Conservation (phyloP, 371 early-diverging fungal genomes). For the Mortierella sp. region DNA sequence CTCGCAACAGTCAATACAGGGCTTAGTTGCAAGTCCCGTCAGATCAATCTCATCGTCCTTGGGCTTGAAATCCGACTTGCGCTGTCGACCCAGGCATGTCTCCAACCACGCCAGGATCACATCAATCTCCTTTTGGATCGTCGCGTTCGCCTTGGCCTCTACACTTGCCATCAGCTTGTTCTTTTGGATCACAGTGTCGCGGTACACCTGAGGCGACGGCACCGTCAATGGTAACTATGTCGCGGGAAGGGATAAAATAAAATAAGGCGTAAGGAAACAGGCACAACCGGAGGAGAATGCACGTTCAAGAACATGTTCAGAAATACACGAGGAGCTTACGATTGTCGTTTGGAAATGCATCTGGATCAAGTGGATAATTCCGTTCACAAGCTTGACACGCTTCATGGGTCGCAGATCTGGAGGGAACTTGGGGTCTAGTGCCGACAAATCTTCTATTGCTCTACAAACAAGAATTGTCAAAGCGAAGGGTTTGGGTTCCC, state of each 20-base stretch:
- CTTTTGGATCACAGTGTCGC: conserved; percentile 87
- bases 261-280: background rate
- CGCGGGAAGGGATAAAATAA: background rate
- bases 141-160: conserved; percentile 82
- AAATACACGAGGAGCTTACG: conserved; percentile 63
- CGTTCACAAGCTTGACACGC: conserved; percentile 78
- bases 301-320: background rate
- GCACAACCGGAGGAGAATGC: background rate
- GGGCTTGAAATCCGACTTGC: conserved; percentile 83
- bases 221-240: conserved; percentile 81
- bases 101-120: conserved; percentile 73
- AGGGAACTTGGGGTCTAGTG: conserved; percentile 71
- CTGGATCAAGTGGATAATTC: conserved; percentile 87
- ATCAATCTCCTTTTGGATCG: conserved; percentile 86
- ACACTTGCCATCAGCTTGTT: conserved; percentile 88
- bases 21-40: conserved; percentile 79
- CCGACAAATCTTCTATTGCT: conserved; percentile 80
- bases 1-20: conserved; percentile 81
- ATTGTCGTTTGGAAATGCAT: conserved; percentile 91
- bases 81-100: conserved; percentile 75
- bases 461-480: conserved; percentile 56
- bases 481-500: background rate
- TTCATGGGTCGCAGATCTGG: conserved; percentile 83
- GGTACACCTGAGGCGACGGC: conserved; percentile 84
- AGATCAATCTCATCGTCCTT: conserved; percentile 85